Evolutionary conservation across 2,329 filamentous ascomycete species (phyloP).

Genomic region (Leptographium galeiforme): DNA sequence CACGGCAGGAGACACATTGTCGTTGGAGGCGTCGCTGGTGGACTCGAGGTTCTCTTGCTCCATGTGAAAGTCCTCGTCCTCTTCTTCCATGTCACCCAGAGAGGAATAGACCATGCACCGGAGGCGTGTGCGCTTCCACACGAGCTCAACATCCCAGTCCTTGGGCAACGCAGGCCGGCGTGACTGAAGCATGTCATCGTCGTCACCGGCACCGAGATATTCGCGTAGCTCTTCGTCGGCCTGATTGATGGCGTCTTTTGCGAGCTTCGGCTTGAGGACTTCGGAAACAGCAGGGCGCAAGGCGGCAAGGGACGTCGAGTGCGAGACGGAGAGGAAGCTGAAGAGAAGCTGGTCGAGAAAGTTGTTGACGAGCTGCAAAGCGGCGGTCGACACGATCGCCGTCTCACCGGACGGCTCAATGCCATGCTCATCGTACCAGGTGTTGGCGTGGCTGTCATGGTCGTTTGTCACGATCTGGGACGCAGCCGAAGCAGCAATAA

Average conservation of each 20-base stretch:
- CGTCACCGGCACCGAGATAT: conserved; percentile 66
- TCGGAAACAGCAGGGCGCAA: conserved; percentile 75
- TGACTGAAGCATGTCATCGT: conserved; percentile 54
- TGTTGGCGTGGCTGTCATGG: conserved; percentile 59
- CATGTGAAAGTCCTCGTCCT: conserved; percentile 85
- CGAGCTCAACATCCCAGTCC: conserved; percentile 79
- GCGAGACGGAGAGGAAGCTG: conserved; percentile 70
- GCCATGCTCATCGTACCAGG: conserved; percentile 56
- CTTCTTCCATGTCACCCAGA: conserved; percentile 91
- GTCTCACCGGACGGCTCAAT: conserved; percentile 53
- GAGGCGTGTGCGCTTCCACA: conserved; percentile 86
- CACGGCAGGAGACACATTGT: conserved; percentile 73
- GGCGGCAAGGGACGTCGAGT: conserved; percentile 60
- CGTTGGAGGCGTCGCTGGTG: conserved; percentile 43
- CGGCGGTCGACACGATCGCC: conserved; percentile 57
- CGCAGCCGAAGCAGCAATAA: conserved; percentile 77
- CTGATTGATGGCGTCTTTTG: conserved; percentile 43
- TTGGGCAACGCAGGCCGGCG: conserved; percentile 35
- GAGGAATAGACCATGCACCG: conserved; percentile 98
- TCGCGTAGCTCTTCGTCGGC: conserved; percentile 49
- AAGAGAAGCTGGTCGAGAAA: conserved; percentile 92
- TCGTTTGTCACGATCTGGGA: conserved; percentile 86
- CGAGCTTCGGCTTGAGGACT: conserved; percentile 78
- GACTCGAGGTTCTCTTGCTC: conserved; percentile 61
- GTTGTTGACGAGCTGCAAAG: conserved; percentile 69